A percentile compares a stretch with the other conserved stretches of the same genome.
These are phyloP conservation scores for Choricystis sp. DNA, from an alignment of 139 green algal genomes.

Conservation along the genomic window DNA sequence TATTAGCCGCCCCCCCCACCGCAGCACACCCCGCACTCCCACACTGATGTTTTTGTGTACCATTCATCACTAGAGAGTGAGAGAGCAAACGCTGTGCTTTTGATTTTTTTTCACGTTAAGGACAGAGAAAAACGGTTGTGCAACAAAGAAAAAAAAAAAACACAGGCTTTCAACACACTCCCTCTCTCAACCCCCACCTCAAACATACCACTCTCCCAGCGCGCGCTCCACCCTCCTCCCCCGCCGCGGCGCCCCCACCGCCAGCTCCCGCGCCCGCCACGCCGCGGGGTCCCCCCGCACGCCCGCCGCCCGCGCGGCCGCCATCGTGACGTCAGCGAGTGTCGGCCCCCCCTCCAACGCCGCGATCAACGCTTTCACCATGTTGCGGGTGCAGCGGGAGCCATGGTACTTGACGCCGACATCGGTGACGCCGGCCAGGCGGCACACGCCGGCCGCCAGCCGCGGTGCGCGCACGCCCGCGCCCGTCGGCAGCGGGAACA, in stretches of 20 bases:
- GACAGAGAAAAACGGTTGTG: too few relatives aligned
- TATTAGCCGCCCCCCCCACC: too few relatives aligned
- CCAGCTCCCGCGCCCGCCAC: not conserved
- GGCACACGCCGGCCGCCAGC: not conserved
- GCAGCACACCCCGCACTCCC: too few relatives aligned
- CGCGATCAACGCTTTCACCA: conserved; percentile 1
- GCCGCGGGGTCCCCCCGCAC: not conserved
- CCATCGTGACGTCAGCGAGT: not conserved
- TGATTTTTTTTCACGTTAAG: too few relatives aligned
- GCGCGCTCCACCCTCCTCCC: not conserved
- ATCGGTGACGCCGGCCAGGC: not conserved
- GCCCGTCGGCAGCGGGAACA: not conserved
- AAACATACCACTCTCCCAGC: not conserved
- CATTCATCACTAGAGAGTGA: too few relatives aligned
- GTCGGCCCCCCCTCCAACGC: not conserved
- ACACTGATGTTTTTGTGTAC: too few relatives aligned
- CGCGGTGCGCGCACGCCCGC: not conserved
- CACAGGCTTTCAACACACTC: too few relatives aligned
- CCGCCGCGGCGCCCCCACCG: too few relatives aligned
- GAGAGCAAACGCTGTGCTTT: too few relatives aligned
- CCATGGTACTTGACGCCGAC: not conserved
- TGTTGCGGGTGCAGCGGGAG: not conserved
- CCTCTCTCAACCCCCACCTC: too few relatives aligned
- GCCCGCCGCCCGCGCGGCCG: too few relatives aligned
- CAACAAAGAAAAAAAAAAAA: too few relatives aligned